Percentiles rank a stretch among this genome's conserved stretches.
Evolutionary conservation across 306 rosid genomes (phyloP).

Genomic region (Geum urbanum): DNA sequence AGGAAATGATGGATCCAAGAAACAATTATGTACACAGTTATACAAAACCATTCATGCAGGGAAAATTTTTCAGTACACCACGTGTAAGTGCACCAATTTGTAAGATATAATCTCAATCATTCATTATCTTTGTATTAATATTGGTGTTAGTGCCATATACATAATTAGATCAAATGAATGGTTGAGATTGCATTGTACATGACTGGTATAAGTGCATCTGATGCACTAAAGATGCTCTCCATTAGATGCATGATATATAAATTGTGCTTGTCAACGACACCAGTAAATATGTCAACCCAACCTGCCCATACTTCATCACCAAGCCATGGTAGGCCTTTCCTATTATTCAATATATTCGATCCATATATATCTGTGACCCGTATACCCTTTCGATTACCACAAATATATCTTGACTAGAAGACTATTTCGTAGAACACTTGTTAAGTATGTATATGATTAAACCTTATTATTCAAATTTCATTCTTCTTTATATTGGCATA

Average conservation of each 20-base stretch:
- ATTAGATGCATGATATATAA: background rate
- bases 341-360: background rate
- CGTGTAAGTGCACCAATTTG: too few relatives aligned
- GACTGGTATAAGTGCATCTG: too few relatives aligned
- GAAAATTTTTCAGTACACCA: too few relatives aligned
- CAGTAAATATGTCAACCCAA: background rate
- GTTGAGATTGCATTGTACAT: too few relatives aligned
- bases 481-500: too few relatives aligned
- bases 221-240: background rate
- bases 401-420: background rate
- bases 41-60: background rate
- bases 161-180: too few relatives aligned
- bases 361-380: background rate
- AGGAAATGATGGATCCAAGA: constrained; percentile 9
- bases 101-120: too few relatives aligned
- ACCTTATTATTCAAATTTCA: too few relatives aligned
- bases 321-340: background rate
- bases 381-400: background rate
- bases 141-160: too few relatives aligned
- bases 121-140: too few relatives aligned
- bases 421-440: background rate
- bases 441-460: too few relatives aligned
- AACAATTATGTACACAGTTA: background rate
- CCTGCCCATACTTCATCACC: background rate
- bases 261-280: constrained; percentile 4